phyloP scores from a whole-genome alignment of 345 rosid genomes.

The Arabidopsis arenosa region DNA sequence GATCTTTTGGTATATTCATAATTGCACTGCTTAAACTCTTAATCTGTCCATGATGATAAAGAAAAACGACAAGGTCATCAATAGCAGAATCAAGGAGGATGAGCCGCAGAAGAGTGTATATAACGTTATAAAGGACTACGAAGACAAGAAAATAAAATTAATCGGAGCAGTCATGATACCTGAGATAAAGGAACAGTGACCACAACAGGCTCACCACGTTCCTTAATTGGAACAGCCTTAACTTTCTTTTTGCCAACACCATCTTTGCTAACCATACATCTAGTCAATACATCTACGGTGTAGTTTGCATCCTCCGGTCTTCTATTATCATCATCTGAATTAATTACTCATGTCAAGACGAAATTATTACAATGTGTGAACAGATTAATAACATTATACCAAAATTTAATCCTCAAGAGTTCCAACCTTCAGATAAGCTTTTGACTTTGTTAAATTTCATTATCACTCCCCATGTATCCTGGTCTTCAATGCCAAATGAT shows the following conservation, averaged over 20 bases:
- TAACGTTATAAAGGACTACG: conserved; percentile 4
- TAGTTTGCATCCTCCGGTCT: conserved; percentile 83
- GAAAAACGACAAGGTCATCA: conserved; percentile 28
- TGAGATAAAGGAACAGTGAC: conserved; percentile 79
- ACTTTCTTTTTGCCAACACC: conserved; percentile 65
- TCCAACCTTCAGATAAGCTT: conserved; percentile 68
- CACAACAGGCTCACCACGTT: conserved; percentile 80
- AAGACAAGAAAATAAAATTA: not conserved
- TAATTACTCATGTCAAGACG: conserved; percentile 29
- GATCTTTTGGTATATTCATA: conserved; percentile 77
- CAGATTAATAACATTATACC: not conserved
- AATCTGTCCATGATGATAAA: conserved; percentile 60
- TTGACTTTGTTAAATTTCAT: conserved; percentile 76
- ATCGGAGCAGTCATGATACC: conserved; percentile 45
- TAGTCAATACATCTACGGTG: conserved; percentile 78
- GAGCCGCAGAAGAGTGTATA: conserved; percentile 16
- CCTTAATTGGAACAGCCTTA: conserved; percentile 66
- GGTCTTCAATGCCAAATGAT: conserved; percentile 72
- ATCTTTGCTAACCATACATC: conserved; percentile 76
- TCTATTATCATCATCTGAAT: conserved; percentile 70
- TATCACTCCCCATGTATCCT: conserved; percentile 84
- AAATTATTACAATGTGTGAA: conserved; percentile 9
- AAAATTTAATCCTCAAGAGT: conserved; percentile 12
- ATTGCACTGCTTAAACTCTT: conserved; percentile 77
- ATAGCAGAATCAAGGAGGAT: conserved; percentile 6